Evolutionary conservation across 768 basidiomycete species (phyloP), one percentile per base, ranked within the genome.

Genomic region (Hericium coralloides): DNA sequence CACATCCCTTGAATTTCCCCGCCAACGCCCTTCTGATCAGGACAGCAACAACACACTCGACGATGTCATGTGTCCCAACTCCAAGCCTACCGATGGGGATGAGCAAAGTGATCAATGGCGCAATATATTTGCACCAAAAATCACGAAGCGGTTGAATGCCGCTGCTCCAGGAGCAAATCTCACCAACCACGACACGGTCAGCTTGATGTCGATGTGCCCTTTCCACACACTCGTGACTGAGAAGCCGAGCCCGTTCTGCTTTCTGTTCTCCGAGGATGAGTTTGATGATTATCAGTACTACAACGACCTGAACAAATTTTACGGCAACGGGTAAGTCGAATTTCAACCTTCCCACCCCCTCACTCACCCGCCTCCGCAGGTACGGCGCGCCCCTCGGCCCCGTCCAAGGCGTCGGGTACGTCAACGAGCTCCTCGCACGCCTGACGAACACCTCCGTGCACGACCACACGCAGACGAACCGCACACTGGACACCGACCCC

Each of bases 381-480:
- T 79, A 89, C 58, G 89, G 90, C 4, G 81, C 83, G 59, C 61
- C 67, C 2, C 73, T 92, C 1, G 90, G 91, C 2, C 84, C 74
- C 4, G 82, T 91, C 7, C 89, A 90, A 66, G 90, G 91, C 36
- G 84, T 93, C 3, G 93, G 92, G 5, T 95, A 89, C 67, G 75
- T 89, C 65, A 93, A 92, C 67, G 92, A 95, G 71, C 79, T 95
- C n/a, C 68, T 95, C 20, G 89, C 90, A 0, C 82, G 94, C 12
- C 76, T 95, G 45, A 89, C 85, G 0, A 75, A 76, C 15, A 69
- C 67, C 15, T 79, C 82, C 1, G 86, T 90, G 31, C 67, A 66
- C 41, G 89, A 92, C 68, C 65, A 77, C 59, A 92, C 89, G 0
- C 85, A 87, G 63, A 89, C 87, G 2, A 93, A 93, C 69, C 69